phyloP scores from a whole-genome alignment of 2,329 filamentous ascomycete species.

The Diplodia scrobiculata region DNA sequence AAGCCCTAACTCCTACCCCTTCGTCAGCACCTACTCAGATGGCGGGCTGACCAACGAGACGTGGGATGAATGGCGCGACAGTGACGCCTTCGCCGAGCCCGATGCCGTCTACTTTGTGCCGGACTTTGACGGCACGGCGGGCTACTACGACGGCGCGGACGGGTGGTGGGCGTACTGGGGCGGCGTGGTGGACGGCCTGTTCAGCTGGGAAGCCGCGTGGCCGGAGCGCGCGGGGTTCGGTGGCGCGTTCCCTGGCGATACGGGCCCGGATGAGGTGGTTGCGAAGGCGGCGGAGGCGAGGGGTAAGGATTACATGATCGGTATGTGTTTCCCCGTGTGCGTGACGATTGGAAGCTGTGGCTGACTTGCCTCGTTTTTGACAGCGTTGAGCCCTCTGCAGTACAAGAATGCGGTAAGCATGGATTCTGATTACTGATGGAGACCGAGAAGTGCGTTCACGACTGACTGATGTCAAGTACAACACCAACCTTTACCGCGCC shows the following conservation, averaged over 20 bases:
- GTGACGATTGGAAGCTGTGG: background rate
- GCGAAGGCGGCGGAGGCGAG: slow-evolving; percentile 33
- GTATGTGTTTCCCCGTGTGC: slow-evolving; percentile 32
- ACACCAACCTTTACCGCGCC: slow-evolving; percentile 39
- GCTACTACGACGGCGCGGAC: slow-evolving; percentile 40
- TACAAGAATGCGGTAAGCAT: slow-evolving; percentile 38
- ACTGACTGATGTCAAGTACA: slow-evolving; percentile 31
- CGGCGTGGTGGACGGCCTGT: slow-evolving; percentile 42
- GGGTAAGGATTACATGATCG: slow-evolving; percentile 44
- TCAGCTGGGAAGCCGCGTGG: slow-evolving; percentile 48
- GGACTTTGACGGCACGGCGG: slow-evolving; percentile 35
- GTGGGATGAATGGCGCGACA: slow-evolving; percentile 36
- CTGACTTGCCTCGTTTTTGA: background rate
- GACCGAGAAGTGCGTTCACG: no score
- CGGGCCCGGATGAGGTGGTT: slow-evolving; percentile 36
- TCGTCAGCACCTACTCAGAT: slow-evolving; percentile 41
- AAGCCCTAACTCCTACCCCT: slow-evolving; percentile 35
- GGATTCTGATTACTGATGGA: no score
- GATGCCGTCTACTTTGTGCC: slow-evolving; percentile 40
- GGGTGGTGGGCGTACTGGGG: slow-evolving; percentile 40
- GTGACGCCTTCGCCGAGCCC: background rate
- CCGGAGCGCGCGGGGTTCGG: slow-evolving; percentile 31
- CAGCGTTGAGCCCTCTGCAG: slow-evolving; percentile 33
- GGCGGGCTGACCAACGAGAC: slow-evolving; percentile 33
- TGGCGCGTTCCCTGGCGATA: slow-evolving; percentile 35